Evolutionary conservation across 2,329 filamentous ascomycete species (phyloP).

Genomic region (Colletotrichum zoysiae): DNA sequence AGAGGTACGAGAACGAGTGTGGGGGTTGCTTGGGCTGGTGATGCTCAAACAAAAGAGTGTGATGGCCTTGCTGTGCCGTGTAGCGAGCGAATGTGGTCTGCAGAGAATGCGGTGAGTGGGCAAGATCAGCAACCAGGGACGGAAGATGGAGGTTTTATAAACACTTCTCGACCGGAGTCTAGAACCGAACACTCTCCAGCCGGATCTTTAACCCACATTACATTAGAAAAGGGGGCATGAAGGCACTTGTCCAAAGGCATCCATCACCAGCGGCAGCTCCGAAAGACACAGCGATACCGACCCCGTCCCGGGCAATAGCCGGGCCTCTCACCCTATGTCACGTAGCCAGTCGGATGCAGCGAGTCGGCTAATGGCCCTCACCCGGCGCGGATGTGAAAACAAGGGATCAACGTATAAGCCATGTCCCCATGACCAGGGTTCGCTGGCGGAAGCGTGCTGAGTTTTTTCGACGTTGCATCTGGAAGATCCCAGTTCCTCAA

Average conservation of each 20-base stretch:
- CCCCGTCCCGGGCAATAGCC: background rate
- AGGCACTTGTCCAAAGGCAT: background rate
- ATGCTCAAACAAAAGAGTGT: constrained; percentile 9
- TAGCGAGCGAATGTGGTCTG: constrained; percentile 1
- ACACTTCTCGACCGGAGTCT: background rate
- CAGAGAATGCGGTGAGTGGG: background rate
- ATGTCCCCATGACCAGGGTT: no score
- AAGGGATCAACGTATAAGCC: no score
- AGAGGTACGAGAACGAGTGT: background rate
- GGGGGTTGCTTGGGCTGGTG: background rate
- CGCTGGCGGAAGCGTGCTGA: no score
- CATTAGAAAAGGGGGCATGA: constrained; percentile 2
- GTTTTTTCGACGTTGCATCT: no score
- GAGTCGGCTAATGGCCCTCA: no score
- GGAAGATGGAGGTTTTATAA: constrained; percentile 4
- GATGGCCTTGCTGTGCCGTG: constrained; percentile 3
- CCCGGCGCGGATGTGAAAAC: no score
- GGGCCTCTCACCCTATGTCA: background rate
- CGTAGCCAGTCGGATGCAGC: background rate
- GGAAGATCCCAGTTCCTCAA: no score
- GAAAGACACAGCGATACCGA: constrained; percentile 25
- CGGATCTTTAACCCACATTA: background rate
- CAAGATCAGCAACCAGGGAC: background rate
- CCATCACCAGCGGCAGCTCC: constrained; percentile 19
- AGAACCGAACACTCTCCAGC: constrained; percentile 1